Conservation (phyloP, 2,329 filamentous ascomycete genomes). For the Chaetomium sp. region DNA sequence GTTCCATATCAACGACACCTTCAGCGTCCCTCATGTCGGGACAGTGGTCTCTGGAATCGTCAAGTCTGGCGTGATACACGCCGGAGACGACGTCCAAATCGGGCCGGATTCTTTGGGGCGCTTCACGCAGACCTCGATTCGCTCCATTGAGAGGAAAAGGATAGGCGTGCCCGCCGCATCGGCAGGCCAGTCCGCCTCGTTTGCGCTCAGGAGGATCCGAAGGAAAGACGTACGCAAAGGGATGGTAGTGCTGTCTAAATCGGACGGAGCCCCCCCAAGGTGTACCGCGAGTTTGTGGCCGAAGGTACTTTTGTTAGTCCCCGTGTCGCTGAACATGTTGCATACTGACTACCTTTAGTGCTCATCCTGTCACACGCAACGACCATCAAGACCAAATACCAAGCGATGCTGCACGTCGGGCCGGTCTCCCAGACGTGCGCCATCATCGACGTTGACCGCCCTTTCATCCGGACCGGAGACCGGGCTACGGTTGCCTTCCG, state of each 20-base stretch:
- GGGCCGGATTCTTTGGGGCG: conserved; percentile 90
- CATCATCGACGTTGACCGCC: conserved; percentile 97
- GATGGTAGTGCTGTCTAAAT: conserved; percentile 93
- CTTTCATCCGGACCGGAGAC: conserved; percentile 91
- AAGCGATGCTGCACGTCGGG: conserved; percentile 97
- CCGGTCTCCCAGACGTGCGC: conserved; percentile 93
- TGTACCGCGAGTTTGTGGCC: conserved; percentile 75
- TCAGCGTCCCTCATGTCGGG: conserved; percentile 95
- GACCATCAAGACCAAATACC: conserved; percentile 94
- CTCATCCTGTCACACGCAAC: conserved; percentile 94
- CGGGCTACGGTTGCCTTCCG: conserved; percentile 92
- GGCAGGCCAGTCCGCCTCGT: conserved; percentile 89
- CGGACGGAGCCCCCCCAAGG: conserved; percentile 71
- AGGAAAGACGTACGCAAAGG: conserved; percentile 94
- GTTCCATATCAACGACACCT: conserved; percentile 95
- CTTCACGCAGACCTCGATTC: conserved; percentile 82
- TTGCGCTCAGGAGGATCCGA: conserved; percentile 84
- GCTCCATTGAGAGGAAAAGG: conserved; percentile 92
- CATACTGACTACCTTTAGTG: conserved; percentile 52
- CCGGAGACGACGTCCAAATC: conserved; percentile 85
- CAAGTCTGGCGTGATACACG: conserved; percentile 82
- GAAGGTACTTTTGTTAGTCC: conserved; percentile 55
- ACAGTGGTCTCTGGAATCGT: conserved; percentile 95
- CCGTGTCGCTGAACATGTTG: too few relatives aligned
- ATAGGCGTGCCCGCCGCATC: conserved; percentile 85